Conservation (phyloP, 164 flowering plant species). For the grape (Vitis vinifera) region ASM3070453v1 NC_081811.1:28226501-28227000, state of each 20-base stretch:
- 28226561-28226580: conserved; percentile 5
- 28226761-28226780: background rate
- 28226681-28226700: too few species aligned
- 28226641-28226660: too few species aligned
- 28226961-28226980: background rate
- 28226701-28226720: too few species aligned
- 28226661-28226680: too few species aligned
- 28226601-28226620: conserved; percentile 35
- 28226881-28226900: background rate
- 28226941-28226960: background rate
- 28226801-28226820: too few species aligned
- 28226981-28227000: background rate
- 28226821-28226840: too few species aligned
- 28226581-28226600: conserved; percentile 22
- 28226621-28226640: conserved; percentile 8
- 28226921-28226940: background rate
- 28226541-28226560: conserved; percentile 3
- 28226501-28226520: conserved; percentile 13
- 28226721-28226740: too few species aligned
- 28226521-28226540: background rate
- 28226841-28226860: background rate
- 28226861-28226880: conserved; percentile 3
- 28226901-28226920: background rate
- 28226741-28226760: background rate
- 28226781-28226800: background rate